These are phyloP conservation scores for Russula sp. DNA, from an alignment of 768 basidiomycete species.

Conservation along the genomic window DNA sequence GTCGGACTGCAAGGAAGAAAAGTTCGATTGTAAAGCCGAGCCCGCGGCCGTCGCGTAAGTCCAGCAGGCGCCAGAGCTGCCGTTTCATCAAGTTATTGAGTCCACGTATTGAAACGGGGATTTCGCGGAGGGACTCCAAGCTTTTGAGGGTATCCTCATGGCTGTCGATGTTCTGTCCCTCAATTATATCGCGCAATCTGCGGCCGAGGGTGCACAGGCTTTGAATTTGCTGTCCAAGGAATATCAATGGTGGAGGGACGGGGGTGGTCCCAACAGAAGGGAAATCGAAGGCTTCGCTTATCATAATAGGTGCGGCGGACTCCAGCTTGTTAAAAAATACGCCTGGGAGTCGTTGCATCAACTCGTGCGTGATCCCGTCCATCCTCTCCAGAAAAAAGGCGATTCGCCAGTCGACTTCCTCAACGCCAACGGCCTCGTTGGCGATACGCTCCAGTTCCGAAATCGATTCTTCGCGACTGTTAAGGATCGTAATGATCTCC, in stretches of 20 bases:
- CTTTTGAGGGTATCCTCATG: neutral
- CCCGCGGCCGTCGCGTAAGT: slow-evolving; percentile 4
- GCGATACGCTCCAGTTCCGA: neutral
- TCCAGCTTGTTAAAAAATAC: slow-evolving; percentile 1
- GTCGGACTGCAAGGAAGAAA: slow-evolving; percentile 15
- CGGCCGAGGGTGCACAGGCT: neutral
- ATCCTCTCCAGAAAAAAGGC: slow-evolving; percentile 5
- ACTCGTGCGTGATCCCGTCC: neutral
- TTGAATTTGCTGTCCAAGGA: neutral
- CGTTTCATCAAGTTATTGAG: slow-evolving; percentile 4
- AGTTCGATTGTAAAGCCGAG: slow-evolving; percentile 11
- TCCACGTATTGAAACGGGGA: neutral
- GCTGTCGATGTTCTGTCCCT: neutral
- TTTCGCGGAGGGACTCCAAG: neutral
- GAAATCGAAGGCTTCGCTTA: slow-evolving; percentile 3
- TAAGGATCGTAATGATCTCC: neutral
- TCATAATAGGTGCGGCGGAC: neutral
- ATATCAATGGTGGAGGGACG: neutral
- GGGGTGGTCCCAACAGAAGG: neutral
- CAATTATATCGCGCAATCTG: neutral
- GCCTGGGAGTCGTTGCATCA: slow-evolving; percentile 16
- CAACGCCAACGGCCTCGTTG: neutral
- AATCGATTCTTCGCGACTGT: neutral
- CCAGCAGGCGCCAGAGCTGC: slow-evolving; percentile 15
- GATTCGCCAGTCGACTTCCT: neutral